These are phyloP conservation scores for Colletotrichum lupini DNA, from an alignment of 2,329 filamentous ascomycete genomes.

Conservation along the genomic window DNA sequence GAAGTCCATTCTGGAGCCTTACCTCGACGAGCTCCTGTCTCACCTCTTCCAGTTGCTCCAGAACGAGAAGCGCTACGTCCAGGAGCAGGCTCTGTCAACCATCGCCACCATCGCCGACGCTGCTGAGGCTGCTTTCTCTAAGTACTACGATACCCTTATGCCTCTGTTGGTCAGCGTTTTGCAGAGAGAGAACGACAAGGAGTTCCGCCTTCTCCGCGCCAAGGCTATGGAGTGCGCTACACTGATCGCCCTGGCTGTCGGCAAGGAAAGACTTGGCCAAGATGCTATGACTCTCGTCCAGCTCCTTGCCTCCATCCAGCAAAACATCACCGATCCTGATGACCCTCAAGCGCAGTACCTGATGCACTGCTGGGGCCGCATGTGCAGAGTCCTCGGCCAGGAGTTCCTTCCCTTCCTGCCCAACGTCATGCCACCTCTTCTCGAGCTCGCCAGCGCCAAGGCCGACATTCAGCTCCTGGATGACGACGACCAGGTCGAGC, in stretches of 20 bases:
- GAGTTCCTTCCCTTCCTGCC: slow-evolving; percentile 95
- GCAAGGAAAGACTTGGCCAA: slow-evolving; percentile 88
- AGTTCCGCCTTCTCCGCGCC: slow-evolving; percentile 88
- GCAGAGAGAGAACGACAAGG: slow-evolving; percentile 90
- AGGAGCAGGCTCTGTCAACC: slow-evolving; percentile 96
- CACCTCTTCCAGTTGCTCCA: slow-evolving; percentile 89
- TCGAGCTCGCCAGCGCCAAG: slow-evolving; percentile 92
- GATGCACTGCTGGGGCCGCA: slow-evolving; percentile 98
- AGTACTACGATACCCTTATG: slow-evolving; percentile 97
- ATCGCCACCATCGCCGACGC: slow-evolving; percentile 99
- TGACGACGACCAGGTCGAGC: slow-evolving; percentile 92
- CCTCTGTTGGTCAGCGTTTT: slow-evolving; percentile 91
- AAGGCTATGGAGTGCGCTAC: slow-evolving; percentile 99
- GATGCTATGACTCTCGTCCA: slow-evolving; percentile 91
- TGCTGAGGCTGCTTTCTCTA: slow-evolving; percentile 91
- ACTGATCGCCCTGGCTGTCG: slow-evolving; percentile 92
- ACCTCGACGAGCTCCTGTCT: slow-evolving; percentile 86
- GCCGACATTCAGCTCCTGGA: slow-evolving; percentile 97
- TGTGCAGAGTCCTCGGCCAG: slow-evolving; percentile 91
- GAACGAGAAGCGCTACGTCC: slow-evolving; percentile 94
- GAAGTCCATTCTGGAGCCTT: slow-evolving; percentile 89
- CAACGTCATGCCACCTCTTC: slow-evolving; percentile 92
- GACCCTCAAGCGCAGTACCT: slow-evolving; percentile 97
- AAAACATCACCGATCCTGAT: slow-evolving; percentile 87
- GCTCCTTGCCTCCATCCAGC: slow-evolving; percentile 87